A percentile compares a stretch with the other conserved stretches of the same genome.
Conservation (phyloP, 345 rosid species). For the Rhodamnia argentea region DNA sequence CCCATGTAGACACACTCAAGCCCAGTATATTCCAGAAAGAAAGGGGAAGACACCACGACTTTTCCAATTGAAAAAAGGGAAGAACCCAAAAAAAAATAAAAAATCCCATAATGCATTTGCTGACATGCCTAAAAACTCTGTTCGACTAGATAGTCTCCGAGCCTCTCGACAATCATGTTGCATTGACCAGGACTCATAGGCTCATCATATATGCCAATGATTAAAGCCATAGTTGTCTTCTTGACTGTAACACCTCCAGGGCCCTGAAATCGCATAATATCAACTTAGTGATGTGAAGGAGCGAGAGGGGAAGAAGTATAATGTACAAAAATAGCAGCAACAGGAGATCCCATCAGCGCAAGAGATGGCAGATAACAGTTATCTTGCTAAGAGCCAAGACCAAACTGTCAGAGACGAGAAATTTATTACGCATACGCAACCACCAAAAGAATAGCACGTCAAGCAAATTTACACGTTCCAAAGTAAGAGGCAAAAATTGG, state of each 20-base stretch:
- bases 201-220: slow-evolving; percentile 33
- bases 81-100: neutral
- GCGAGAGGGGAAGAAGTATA: neutral
- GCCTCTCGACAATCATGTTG: slow-evolving; percentile 36
- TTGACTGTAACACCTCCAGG: slow-evolving; percentile 32
- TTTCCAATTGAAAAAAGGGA: neutral
- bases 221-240: slow-evolving; percentile 26
- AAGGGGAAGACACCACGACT: neutral
- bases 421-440: neutral
- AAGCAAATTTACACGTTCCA: neutral
- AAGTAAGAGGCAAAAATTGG: neutral
- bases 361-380: neutral
- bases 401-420: neutral
- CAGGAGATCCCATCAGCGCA: neutral
- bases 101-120: neutral
- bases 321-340: neutral
- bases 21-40: neutral
- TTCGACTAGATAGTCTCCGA: slow-evolving; percentile 33
- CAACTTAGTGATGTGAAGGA: neutral
- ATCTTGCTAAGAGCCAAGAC: neutral
- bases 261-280: slow-evolving; percentile 12
- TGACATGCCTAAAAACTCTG: slow-evolving; percentile 16
- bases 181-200: slow-evolving; percentile 39
- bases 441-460: neutral
- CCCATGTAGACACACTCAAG: neutral